Percentiles rank a stretch among this genome's conserved stretches.
Conservation (phyloP, 2,329 filamentous ascomycete genomes). For the Pyricularia sp. region DNA sequence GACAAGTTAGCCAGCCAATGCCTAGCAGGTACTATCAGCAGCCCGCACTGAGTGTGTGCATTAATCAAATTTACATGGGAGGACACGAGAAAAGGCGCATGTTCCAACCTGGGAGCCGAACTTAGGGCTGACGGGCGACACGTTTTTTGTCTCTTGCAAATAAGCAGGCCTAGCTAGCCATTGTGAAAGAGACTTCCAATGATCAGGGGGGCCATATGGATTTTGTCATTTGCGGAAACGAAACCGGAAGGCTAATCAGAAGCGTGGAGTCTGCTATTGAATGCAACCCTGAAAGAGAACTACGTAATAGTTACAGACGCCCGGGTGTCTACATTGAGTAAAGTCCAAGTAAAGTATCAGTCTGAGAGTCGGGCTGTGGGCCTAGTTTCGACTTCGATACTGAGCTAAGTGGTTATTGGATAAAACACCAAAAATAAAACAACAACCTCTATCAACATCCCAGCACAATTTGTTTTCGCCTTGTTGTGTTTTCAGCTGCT, state of each 20-base stretch:
- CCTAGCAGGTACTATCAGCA: background rate
- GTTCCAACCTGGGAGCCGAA: background rate
- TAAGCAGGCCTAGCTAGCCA: background rate
- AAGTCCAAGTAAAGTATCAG: background rate
- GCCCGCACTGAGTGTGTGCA: background rate
- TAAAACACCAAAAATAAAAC: too few relatives aligned
- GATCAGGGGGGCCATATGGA: background rate
- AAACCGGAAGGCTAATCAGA: background rate
- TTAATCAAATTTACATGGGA: background rate
- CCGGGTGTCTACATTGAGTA: background rate
- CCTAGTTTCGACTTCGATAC: too few relatives aligned
- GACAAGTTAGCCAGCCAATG: background rate
- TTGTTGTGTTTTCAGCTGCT: background rate
- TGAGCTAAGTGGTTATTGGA: too few relatives aligned
- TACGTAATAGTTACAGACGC: background rate
- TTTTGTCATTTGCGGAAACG: background rate
- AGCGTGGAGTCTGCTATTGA: background rate
- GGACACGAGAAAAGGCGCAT: background rate
- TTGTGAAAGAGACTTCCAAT: background rate
- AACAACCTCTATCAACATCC: background rate
- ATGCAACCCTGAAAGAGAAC: background rate
- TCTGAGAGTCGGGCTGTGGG: background rate
- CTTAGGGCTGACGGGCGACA: background rate
- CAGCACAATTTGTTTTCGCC: background rate
- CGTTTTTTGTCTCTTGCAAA: background rate